phyloP scores from a whole-genome alignment of 2,329 filamentous ascomycete species.

The Exophiala aquamarina region DNA sequence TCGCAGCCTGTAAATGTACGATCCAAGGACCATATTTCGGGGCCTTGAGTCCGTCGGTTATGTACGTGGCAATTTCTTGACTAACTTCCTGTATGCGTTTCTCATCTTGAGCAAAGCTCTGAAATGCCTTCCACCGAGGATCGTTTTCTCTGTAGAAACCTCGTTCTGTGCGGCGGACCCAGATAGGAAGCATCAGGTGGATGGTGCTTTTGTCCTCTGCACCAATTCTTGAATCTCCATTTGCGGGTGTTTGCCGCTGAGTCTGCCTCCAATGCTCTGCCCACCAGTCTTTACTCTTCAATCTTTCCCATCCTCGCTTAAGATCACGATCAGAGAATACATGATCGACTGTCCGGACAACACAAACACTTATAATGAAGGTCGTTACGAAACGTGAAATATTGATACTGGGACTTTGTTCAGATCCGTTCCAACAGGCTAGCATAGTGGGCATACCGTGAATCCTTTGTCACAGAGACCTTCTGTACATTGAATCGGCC shows the following conservation, averaged over 20 bases:
- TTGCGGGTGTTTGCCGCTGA: no score
- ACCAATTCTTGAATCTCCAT: not conserved
- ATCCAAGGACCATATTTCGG: constrained; percentile 3
- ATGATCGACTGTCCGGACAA: constrained; percentile 14
- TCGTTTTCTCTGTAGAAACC: constrained; percentile 18
- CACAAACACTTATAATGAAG: constrained; percentile 22
- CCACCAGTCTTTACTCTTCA: no score
- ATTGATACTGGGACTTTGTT: constrained; percentile 8
- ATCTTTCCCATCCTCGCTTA: no score
- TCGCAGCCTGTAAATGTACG: not conserved
- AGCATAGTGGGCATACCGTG: constrained; percentile 15
- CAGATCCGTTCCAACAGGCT: not conserved
- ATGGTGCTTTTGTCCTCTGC: constrained; percentile 2
- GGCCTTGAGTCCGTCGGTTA: constrained; percentile 4
- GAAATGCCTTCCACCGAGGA: constrained; percentile 25
- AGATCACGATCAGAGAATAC: constrained; percentile 1
- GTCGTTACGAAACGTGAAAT: constrained; percentile 23
- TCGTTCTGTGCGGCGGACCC: constrained; percentile 17
- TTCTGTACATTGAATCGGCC: constrained; percentile 20
- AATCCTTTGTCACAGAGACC: constrained; percentile 21
- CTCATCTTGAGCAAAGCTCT: constrained; percentile 21
- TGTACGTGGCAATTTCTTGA: constrained; percentile 7
- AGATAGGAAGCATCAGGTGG: constrained; percentile 24
- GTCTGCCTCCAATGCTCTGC: no score
- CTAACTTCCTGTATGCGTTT: constrained; percentile 20